Percentiles rank a stretch among this genome's conserved stretches.
These are phyloP conservation scores for Leishmania major DNA, from an alignment of 208 protist species.

Conservation along the genomic window DNA sequence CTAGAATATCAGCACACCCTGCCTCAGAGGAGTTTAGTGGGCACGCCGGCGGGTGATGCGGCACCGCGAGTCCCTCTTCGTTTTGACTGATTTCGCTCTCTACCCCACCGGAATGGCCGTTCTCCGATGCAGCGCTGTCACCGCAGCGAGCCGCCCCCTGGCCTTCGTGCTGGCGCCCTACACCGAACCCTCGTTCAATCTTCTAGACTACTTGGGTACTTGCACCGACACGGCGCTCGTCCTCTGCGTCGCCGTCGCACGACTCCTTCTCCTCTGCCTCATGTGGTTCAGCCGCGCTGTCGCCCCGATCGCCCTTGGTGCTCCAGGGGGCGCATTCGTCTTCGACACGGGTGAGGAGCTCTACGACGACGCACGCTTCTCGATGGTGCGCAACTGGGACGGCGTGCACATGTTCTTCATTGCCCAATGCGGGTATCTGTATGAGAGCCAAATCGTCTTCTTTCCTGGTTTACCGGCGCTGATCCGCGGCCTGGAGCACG, in stretches of 20 bases:
- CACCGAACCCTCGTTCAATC: conserved; percentile 25
- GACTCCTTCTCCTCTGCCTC: conserved; percentile 41
- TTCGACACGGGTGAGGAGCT: conserved; percentile 63
- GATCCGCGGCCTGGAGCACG: conserved; percentile 44
- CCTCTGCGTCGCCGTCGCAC: conserved; percentile 36
- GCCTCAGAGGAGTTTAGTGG: neutral
- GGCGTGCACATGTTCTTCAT: conserved; percentile 81
- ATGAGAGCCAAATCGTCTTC: conserved; percentile 72
- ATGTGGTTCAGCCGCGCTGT: conserved; percentile 50
- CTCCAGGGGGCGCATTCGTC: conserved; percentile 33
- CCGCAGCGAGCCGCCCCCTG: neutral
- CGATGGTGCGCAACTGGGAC: conserved; percentile 72
- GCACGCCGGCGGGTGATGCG: neutral
- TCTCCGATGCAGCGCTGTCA: neutral
- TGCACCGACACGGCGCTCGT: conserved; percentile 53
- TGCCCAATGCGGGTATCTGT: conserved; percentile 69
- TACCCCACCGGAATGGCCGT: neutral
- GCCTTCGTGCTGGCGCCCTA: conserved; percentile 12
- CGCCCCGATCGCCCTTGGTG: conserved; percentile 42
- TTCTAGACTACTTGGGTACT: conserved; percentile 41
- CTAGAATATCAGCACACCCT: neutral
- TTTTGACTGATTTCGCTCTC: neutral
- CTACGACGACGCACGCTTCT: conserved; percentile 51
- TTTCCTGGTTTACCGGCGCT: conserved; percentile 70
- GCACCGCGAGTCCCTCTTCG: neutral